phyloP scores from a whole-genome alignment of 2,329 filamentous ascomycete species.

The Penicillium sp. region DNA sequence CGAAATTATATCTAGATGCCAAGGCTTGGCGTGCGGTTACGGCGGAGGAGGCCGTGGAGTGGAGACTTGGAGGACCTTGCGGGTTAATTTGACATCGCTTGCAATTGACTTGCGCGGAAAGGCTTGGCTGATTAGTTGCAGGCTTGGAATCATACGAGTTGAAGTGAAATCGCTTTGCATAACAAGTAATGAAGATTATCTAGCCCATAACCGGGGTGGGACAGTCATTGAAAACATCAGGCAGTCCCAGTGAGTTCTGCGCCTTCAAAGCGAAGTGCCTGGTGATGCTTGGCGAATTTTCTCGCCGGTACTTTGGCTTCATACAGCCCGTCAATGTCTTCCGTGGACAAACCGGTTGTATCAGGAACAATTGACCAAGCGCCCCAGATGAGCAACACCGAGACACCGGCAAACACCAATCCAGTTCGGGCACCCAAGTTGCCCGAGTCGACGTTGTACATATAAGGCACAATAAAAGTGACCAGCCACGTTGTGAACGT shows the following conservation, averaged over 20 bases:
- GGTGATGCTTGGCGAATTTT: neutral
- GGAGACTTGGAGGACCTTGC: conserved; percentile 3
- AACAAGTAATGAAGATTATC: no score
- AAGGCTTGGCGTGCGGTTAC: conserved; percentile 7
- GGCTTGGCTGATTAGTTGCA: neutral
- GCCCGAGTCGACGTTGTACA: conserved; percentile 17
- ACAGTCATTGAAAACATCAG: neutral
- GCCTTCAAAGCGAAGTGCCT: neutral
- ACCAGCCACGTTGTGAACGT: conserved; percentile 13
- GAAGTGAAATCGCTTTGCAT: no score
- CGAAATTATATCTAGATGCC: conserved; percentile 2
- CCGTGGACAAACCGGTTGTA: conserved; percentile 8
- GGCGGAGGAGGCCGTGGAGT: conserved; percentile 1
- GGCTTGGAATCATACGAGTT: no score
- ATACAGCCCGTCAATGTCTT: conserved; percentile 12
- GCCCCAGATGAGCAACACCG: conserved; percentile 9
- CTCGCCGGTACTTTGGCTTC: conserved; percentile 1
- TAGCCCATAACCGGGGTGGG: neutral
- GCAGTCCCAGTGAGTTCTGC: neutral
- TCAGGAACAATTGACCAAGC: conserved; percentile 8
- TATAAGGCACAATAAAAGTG: conserved; percentile 16
- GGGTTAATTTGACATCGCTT: neutral
- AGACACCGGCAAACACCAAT: conserved; percentile 13
- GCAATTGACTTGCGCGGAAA: neutral
- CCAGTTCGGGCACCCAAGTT: conserved; percentile 17